phyloP scores from a whole-genome alignment of 208 protist genomes.

The Wallacemonas sp. region DNA sequence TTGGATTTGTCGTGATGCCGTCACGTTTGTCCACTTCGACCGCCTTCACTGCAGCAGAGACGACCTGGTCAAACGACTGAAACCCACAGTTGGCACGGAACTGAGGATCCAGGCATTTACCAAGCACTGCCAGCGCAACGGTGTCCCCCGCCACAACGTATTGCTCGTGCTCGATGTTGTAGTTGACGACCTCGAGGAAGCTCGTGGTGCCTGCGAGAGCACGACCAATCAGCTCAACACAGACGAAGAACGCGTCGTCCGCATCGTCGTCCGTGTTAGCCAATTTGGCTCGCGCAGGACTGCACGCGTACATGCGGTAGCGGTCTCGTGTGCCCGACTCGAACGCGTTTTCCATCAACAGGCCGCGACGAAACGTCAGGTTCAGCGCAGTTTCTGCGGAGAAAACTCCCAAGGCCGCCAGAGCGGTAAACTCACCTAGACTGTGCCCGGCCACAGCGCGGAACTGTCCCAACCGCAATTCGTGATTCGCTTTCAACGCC shows the following conservation, averaged over 20 bases:
- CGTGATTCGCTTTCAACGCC: constrained; percentile 14
- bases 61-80: constrained; percentile 32
- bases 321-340: constrained; percentile 25
- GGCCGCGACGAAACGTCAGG: constrained; percentile 71
- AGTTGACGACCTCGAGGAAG: constrained; percentile 83
- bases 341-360: constrained; percentile 79
- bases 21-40: constrained; percentile 61
- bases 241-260: constrained; percentile 67
- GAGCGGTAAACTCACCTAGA: constrained; percentile 84
- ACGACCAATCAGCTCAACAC: constrained; percentile 77
- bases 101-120: constrained; percentile 87
- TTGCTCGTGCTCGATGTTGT: constrained; percentile 76
- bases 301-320: constrained; percentile 82
- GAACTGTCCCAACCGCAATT: constrained; percentile 17
- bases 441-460: constrained; percentile 72
- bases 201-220: constrained; percentile 66
- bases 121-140: constrained; percentile 66
- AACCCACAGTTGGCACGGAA: constrained; percentile 63
- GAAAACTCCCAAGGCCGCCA: constrained; percentile 71
- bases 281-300: constrained; percentile 63
- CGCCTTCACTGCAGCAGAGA: constrained; percentile 40
- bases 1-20: constrained; percentile 60
- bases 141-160: constrained; percentile 83
- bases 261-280: constrained; percentile 35
- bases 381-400: constrained; percentile 65